A percentile compares a stretch with the other conserved stretches of the same genome.
phyloP scores from a whole-genome alignment of 257 asterid species.

The Solanum gracilifrons region DNA sequence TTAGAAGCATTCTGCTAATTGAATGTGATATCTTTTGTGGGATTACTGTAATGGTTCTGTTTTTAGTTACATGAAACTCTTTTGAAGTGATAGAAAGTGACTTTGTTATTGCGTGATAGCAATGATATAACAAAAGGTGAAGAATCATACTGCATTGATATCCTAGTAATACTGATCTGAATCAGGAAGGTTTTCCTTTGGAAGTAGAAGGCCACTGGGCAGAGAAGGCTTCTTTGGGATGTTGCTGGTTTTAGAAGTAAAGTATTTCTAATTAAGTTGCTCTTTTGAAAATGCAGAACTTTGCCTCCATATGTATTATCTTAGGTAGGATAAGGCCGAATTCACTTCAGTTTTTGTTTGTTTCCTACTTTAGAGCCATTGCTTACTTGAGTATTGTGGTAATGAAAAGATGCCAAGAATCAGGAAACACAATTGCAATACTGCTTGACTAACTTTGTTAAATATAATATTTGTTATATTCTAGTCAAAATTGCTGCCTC shows the following conservation, averaged over 20 bases:
- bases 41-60: neutral
- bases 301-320: neutral
- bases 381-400: neutral
- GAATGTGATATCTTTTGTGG: neutral
- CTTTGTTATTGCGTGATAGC: neutral
- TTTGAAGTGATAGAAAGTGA: neutral
- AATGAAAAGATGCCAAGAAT: neutral
- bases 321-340: neutral
- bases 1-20: neutral
- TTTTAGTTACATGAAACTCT: neutral
- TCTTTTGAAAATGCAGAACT: neutral
- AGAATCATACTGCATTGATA: neutral
- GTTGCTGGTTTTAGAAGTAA: neutral
- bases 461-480: neutral
- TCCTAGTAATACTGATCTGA: neutral
- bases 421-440: neutral
- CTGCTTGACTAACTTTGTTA: neutral
- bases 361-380: neutral
- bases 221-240: neutral
- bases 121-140: neutral
- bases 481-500: neutral
- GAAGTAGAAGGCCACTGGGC: neutral
- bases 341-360: neutral
- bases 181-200: neutral
- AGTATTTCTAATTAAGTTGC: neutral